phyloP scores from a whole-genome alignment of 305 asterid species.

The Fraxinus nigra region DNA sequence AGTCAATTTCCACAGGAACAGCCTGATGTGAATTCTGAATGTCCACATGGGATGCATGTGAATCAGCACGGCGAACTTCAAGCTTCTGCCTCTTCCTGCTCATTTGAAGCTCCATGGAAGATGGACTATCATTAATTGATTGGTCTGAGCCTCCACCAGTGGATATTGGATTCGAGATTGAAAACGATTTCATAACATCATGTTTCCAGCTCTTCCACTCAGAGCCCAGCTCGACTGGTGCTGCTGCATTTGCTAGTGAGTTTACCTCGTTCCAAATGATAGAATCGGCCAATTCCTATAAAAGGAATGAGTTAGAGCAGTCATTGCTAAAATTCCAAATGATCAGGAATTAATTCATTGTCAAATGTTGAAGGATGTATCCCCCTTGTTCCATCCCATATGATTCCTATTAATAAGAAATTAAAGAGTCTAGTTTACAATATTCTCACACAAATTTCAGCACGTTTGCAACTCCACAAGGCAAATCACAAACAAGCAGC shows the following conservation, averaged over 20 bases:
- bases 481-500: conserved; percentile 2
- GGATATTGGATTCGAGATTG: conserved; percentile 61
- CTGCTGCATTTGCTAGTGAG: conserved; percentile 51
- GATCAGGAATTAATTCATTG: conserved; percentile 8
- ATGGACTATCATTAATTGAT: conserved; percentile 42
- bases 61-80: conserved; percentile 97
- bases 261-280: conserved; percentile 80
- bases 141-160: conserved; percentile 47
- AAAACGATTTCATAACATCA: conserved; percentile 91
- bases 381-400: conserved; percentile 12
- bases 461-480: background rate
- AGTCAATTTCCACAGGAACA: conserved; percentile 50
- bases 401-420: conserved; percentile 10
- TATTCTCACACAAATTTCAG: background rate
- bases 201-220: conserved; percentile 90
- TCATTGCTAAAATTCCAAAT: background rate
- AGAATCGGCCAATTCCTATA: conserved; percentile 77
- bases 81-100: conserved; percentile 92
- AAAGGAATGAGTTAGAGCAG: conserved; percentile 19
- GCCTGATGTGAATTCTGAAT: conserved; percentile 47
- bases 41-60: conserved; percentile 45
- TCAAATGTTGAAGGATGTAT: conserved; percentile 1
- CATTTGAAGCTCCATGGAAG: conserved; percentile 47
- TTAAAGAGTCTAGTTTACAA: conserved; percentile 10
- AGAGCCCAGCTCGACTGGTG: conserved; percentile 45